Base-by-base conservation (phyloP, 1,284 basidiomycete genomes). In the Microbotryum violaceum region DNA sequence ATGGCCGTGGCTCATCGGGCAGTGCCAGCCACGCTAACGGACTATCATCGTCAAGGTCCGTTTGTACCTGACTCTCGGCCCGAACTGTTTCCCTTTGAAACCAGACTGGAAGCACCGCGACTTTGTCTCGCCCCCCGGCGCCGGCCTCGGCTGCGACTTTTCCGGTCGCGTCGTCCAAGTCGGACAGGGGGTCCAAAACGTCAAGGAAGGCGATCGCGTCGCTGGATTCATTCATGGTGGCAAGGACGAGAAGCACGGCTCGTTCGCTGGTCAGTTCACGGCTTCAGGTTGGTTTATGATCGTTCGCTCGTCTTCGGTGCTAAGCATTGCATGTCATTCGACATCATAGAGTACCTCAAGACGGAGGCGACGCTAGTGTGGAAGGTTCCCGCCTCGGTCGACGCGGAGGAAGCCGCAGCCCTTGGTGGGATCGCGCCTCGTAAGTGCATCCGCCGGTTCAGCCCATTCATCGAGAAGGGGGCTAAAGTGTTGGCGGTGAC, bases 131-230 rank as follows among this genome's bases (percentile, higher is more conserved):
- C 60, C 67, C 2, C 70, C 73, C 10, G 73, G 73, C 49, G 75
- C 77, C 9, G 73, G 82, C 8, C 72, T 82, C 12, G 85, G 85
- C 6, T 78, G 74, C 21, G 85, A 87, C 68, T 79, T 79, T 52
- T 79, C 81, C 33, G 85, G 85, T 14, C 75, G 79, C 4, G 79
- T 86, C 25, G 79, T 79, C 25, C 76, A 78, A 54, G 71, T 85
- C 45, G 84, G 83, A 7, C 76, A 77, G 52, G 80, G 77, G 0
- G 82, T 85, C 18, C 75, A 75, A 2, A 73, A 75, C 45, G 78
- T 84, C 70, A 73, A 76, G 52, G 78, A 80, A 45, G 84, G 84
- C 3, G 83, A 86, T 70, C 77, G 79, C 70, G 81, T 86, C 16
- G 78, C 77, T 5, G 79, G 78, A 12, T 75, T 77, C 57, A 77